Percentiles rank a stretch among this genome's conserved stretches.
These are phyloP conservation scores for Hanseniaspora occidentalis DNA, from an alignment of 805 yeast species.

Conservation along the genomic window DNA sequence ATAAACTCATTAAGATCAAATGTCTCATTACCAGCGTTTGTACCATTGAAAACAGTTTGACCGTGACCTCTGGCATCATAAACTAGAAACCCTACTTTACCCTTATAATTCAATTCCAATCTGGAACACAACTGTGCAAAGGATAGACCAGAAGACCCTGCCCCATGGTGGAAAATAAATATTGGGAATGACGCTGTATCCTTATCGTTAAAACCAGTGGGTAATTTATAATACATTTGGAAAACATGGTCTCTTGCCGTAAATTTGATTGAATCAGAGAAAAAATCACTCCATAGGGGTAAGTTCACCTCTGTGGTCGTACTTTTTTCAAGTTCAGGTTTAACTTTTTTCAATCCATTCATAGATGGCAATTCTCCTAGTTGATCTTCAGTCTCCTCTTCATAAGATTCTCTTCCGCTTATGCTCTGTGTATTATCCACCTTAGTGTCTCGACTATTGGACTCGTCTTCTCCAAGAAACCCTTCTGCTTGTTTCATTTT, in stretches of 20 bases:
- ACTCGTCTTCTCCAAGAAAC: not conserved
- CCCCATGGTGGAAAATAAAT: conserved; percentile 83
- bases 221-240: conserved; percentile 43
- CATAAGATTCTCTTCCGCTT: not conserved
- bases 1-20: conserved; percentile 40
- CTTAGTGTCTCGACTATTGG: no score
- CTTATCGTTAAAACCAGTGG: not conserved
- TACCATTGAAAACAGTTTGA: conserved; percentile 23
- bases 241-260: conserved; percentile 16
- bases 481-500: conserved; percentile 2
- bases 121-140: conserved; percentile 43
- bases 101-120: conserved; percentile 21
- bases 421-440: no score
- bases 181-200: conserved; percentile 30
- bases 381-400: not conserved
- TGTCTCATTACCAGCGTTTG: conserved; percentile 17
- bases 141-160: conserved; percentile 79
- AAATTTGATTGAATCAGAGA: conserved; percentile 9
- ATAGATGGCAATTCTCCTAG: not conserved
- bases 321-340: no score
- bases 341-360: no score
- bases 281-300: conserved; percentile 17
- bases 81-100: conserved; percentile 25
- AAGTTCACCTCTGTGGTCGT: no score
- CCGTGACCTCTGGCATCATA: conserved; percentile 90